Evolutionary conservation across 148 eudicot species (phyloP), one percentile per base, ranked within the genome.

Genomic region (Mesembryanthemum crystallinum): DNA sequence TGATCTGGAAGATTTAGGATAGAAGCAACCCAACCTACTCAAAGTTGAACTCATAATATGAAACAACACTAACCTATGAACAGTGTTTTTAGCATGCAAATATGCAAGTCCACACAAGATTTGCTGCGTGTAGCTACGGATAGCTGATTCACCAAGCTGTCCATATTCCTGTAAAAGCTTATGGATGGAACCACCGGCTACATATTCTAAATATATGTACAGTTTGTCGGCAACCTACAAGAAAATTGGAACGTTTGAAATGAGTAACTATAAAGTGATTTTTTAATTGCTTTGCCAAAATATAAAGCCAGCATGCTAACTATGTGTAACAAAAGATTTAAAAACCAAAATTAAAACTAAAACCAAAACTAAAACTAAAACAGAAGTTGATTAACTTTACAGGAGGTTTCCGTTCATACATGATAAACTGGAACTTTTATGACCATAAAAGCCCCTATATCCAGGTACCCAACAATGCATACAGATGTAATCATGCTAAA

Each of bases 101-200:
- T 85, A 90, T 7, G 78, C 87, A 70, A 90, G 88, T 35, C 94
- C 94, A 1, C 85, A 78, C 75, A 90, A 69, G 60, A 90, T 88
- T 67, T 90, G 88, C 29, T 78, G 69, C 57, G 94, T 83, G 51
- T 85, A 88, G 78, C 85, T 90, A 74, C 89, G 89, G 47, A 90
- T 83, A 67, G 87, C 90, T 27, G 85, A 73, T 75, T 90, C 94
- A 45, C 86, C 86, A 76, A 90, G 77, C 66, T 76, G 77, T 27
- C 94, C 94, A 66, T 88, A 90, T 25, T 90, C 90, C 80, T 78
- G 86, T 73, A 90, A 90, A 82, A 90, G 71, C 81, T 88, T 86
- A 72, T 85, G 78, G 75, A 90, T 85, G 57, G 94, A 88, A 75
- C 94, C 94, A 71, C 91, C 90, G 72, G 94, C 83, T n/a, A 90